Evolutionary conservation across 768 basidiomycete genomes (phyloP), one percentile per base, ranked within the genome.

Genomic region (Dentipellis sp.): DNA sequence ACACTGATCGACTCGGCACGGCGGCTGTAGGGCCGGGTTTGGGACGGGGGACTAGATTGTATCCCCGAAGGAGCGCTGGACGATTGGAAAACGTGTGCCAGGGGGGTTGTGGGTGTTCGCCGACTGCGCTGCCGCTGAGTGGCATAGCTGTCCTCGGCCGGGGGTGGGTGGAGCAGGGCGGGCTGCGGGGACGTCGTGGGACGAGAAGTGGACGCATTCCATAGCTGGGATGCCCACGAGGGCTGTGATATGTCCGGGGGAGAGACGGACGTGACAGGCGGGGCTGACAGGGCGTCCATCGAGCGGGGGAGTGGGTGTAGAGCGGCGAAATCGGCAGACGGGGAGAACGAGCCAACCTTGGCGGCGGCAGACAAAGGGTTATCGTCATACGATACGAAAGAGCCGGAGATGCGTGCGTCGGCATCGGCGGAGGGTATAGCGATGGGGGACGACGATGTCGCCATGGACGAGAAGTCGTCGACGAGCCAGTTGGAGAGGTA

Each of bases 171-270:
- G 19, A 53, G 69, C 53, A 52, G 59, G 78, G 80, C 0, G 77
- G 78, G 59, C 77, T 80, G 49, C 74, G 76, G 55, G 12, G 62
- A 61, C 5, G 47, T 16, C 42, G 50, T 56, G 51, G 54, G 14
- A 19, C 37, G 48, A 14, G 49, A 2, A 14, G 21, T 4, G 14
- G 53, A 72, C n/a, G 78, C 69, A 5, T 72, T 80, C 79, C 80
- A 89, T 34, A 86, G 71, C 58, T 88, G 83, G 9, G 81, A 69
- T 12, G 81, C 82, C 87, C 87, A 89, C 1, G 73, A 63, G 1
- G 87, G 86, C 4, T 83, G 74, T 35, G 82, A 76, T 5, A 79
- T 80, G 48, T 86, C 83, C 16, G 76, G 74, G 14, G 86, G 82
- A 7, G 84, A 82, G 56, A 83, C 75, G 1, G 86, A 83, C 11